Percentiles rank a stretch among this genome's conserved stretches.
Conservation (phyloP, 1,284 basidiomycete species). For the Bondarzewia mesenterica region DNA sequence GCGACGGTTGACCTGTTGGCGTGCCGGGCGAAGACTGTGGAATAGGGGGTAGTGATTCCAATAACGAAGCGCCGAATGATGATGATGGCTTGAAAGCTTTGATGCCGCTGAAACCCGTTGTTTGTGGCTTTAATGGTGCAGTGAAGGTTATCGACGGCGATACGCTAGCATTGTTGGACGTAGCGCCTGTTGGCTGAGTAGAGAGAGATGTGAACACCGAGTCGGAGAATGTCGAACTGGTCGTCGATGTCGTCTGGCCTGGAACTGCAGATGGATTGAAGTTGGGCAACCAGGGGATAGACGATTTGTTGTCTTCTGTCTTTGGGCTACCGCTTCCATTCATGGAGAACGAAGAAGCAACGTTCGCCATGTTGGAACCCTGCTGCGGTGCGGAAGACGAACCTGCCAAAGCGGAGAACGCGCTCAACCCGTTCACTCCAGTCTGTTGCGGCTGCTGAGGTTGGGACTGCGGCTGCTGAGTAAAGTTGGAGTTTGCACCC, state of each 20-base stretch:
- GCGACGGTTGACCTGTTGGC: conserved; percentile 24
- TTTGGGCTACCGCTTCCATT: conserved; percentile 24
- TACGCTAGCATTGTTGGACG: conserved; percentile 10
- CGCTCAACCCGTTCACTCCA: conserved; percentile 2
- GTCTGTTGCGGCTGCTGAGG: conserved; percentile 24
- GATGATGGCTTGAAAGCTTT: conserved; percentile 91
- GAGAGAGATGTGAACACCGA: conserved; percentile 43
- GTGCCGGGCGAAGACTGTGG: conserved; percentile 48
- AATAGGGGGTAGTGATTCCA: conserved; percentile 73
- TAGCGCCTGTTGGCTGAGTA: conserved; percentile 41
- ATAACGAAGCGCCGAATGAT: conserved; percentile 76
- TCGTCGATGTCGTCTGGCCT: conserved; percentile 31
- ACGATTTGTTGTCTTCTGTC: conserved; percentile 23
- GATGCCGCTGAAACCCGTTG: conserved; percentile 76
- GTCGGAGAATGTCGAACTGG: conserved; percentile 37
- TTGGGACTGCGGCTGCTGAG: conserved; percentile 16
- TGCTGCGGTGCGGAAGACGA: conserved; percentile 5
- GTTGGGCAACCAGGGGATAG: neutral
- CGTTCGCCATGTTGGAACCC: conserved; percentile 46
- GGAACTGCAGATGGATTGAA: conserved; percentile 20
- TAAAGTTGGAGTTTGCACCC: conserved; percentile 25
- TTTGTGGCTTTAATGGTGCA: conserved; percentile 55
- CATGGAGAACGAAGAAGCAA: conserved; percentile 71
- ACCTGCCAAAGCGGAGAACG: neutral
- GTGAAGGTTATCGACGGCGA: conserved; percentile 20